Base-by-base conservation (phyloP, 257 asterid species). In the Anisodus tanguticus region DNA sequence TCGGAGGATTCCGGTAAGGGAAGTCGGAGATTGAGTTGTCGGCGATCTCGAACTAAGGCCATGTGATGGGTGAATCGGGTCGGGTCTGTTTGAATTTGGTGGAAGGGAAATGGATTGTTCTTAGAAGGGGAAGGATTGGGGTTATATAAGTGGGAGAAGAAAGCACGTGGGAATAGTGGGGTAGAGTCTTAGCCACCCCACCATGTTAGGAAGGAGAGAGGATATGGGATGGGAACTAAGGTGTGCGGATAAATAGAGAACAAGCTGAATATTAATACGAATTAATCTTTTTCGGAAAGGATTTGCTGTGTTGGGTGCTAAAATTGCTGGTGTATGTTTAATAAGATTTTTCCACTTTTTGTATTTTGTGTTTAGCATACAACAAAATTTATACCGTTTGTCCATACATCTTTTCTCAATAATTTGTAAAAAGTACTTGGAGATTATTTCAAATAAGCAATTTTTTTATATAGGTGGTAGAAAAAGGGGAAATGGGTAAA, bases 11-110 rank as follows among this genome's bases (percentile, higher is more conserved):
- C 94, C 31, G 97, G 93, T 66, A 92, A 59, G 2, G 98, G 95
- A 71, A 93, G 98, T 51, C 97, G 93, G 86, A 95, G 98, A 16
- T 92, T 93, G 60, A 91, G 90, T 35, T 91, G 97, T 78, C 96
- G 98, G 86, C 98, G 98, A 22, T 92, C 90, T 9, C 95, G 93
- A 22, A 91, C 96, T 45, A 92, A 85, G 55, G 95, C 97, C 98
- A 95, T 94, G 47, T 53, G 83, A 35, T 78, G 82, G n/a, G 57
- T 45, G 70, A 15, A 10, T 19, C 0, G 16, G 47, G 76, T 67
- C 83, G 83, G 9, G 57, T 16, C 16, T 76, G 41, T 84, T 16
- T n/a, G 85, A 49, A 72, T 37, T 15, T 80, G 83, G 85, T 82
- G 79, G 86, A 74, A 11, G 22, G 37, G 45, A 53, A 76, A 51